Evolutionary conservation across 495 filamentous ascomycete species (phyloP).

Genomic region (Penicilliopsis zonata): DNA sequence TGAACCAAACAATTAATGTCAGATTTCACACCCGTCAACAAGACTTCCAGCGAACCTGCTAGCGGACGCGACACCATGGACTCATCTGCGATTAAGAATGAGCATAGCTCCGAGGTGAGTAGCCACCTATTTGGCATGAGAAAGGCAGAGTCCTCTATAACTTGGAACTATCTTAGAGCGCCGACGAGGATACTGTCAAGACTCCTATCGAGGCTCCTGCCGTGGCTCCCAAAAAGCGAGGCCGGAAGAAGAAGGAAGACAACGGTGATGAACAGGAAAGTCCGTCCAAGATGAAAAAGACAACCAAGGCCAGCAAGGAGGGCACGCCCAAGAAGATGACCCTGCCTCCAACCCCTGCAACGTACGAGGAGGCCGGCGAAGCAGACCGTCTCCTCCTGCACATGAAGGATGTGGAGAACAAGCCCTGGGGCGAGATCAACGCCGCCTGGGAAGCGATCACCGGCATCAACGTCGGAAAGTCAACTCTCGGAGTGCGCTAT

Average conservation of each 20-base stretch:
- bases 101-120: too few relatives aligned
- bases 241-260: conserved; percentile 1
- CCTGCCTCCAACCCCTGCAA: conserved; percentile 8
- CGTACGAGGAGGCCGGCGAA: conserved; percentile 2
- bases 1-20: too few relatives aligned
- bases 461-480: conserved; percentile 4
- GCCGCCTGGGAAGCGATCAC: conserved; percentile 5
- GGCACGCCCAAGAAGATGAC: conserved; percentile 3
- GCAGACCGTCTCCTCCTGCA: conserved; percentile 6
- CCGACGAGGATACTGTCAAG: not conserved
- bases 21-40: too few relatives aligned
- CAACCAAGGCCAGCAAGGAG: not conserved
- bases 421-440: conserved; percentile 11
- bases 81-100: too few relatives aligned
- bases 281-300: conserved; percentile 2
- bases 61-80: too few relatives aligned
- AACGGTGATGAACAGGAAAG: not conserved
- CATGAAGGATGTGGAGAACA: conserved; percentile 10
- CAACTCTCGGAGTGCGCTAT: conserved; percentile 9
- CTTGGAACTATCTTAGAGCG: too few relatives aligned
- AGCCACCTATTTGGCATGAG: too few relatives aligned
- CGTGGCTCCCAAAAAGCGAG: not conserved
- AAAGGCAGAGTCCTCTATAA: too few relatives aligned
- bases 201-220: not conserved
- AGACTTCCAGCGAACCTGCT: too few relatives aligned